These are phyloP conservation scores for Exophiala oligosperma DNA, from an alignment of 2,329 filamentous ascomycete genomes.

Conservation along the genomic window DNA sequence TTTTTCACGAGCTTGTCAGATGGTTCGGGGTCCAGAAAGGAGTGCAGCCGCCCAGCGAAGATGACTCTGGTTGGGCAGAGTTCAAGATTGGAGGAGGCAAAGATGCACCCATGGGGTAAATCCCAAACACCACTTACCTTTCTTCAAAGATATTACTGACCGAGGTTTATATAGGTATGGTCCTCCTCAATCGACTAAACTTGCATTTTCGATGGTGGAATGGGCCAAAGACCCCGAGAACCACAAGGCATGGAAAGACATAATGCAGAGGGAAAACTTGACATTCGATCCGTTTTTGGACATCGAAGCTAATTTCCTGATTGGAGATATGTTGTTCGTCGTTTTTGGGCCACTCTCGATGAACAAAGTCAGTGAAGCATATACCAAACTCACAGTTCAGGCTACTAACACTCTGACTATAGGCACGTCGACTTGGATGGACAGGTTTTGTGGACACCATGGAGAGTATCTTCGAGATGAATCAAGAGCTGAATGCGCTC, in stretches of 20 bases:
- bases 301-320: constrained; percentile 26
- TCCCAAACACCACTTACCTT: not conserved
- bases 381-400: no score
- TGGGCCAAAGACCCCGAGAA: constrained; percentile 50
- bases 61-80: constrained; percentile 17
- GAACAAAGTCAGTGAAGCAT: constrained; percentile 22
- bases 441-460: constrained; percentile 31
- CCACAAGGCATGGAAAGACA: constrained; percentile 46
- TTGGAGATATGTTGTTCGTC: constrained; percentile 25
- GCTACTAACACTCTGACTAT: no score
- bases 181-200: constrained; percentile 40
- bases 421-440: constrained; percentile 26
- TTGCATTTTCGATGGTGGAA: constrained; percentile 43
- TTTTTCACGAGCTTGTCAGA: not conserved
- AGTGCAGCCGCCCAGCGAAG: constrained; percentile 32
- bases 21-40: constrained; percentile 43
- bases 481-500: constrained; percentile 25
- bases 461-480: constrained; percentile 29
- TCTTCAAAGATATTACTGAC: not conserved
- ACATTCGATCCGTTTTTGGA: constrained; percentile 29
- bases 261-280: constrained; percentile 37
- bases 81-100: constrained; percentile 19
- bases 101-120: constrained; percentile 38
- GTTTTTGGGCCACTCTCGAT: constrained; percentile 18
- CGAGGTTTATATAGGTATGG: constrained; percentile 24